Evolutionary conservation across 305 asterid genomes (phyloP).

Genomic region (Fraxinus latifolia): DNA sequence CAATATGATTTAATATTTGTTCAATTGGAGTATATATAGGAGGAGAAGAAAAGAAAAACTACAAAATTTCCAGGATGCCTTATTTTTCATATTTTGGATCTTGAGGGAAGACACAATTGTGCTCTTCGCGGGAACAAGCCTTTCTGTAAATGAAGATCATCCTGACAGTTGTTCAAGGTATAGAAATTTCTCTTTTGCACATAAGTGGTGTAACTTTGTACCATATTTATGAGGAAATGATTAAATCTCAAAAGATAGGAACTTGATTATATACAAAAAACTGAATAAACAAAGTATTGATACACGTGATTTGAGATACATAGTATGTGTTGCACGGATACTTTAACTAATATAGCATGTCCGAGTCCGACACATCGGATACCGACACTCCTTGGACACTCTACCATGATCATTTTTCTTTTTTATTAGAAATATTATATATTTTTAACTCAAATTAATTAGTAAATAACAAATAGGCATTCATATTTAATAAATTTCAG

Average conservation of each 20-base stretch:
- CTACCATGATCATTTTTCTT: neutral
- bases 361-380: neutral
- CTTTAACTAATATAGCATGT: neutral
- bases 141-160: neutral
- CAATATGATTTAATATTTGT: conserved; percentile 1
- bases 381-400: neutral
- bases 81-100: neutral
- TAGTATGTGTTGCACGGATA: no score
- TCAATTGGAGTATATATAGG: conserved; percentile 8
- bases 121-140: neutral
- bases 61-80: conserved; percentile 15
- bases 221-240: neutral
- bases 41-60: conserved; percentile 12
- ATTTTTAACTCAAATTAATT: no score
- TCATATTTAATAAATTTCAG: neutral
- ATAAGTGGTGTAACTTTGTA: neutral
- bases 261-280: conserved; percentile 9
- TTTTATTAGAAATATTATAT: neutral
- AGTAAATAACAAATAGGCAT: neutral
- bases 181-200: neutral
- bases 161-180: neutral
- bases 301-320: conserved; percentile 4
- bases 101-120: neutral
- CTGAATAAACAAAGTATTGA: neutral
- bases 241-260: conserved; percentile 11